Evolutionary conservation across 169 alveolate genomes (phyloP).

Genomic region (Condylostoma magnum): DNA sequence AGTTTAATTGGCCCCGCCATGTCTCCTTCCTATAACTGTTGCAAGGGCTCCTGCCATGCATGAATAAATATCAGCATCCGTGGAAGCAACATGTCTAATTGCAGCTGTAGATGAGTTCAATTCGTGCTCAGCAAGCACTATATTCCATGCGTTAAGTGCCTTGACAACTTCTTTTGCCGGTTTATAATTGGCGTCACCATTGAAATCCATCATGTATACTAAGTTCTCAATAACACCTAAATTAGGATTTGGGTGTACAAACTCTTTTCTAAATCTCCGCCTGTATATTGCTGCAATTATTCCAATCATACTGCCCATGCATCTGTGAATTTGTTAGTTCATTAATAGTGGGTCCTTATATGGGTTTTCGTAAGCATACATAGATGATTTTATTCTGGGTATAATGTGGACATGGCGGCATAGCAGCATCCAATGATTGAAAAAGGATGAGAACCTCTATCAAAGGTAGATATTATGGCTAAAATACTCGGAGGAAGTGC

Average conservation of each 20-base stretch:
- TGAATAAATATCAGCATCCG: constrained; percentile 67
- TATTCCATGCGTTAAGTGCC: constrained; percentile 78
- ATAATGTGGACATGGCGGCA: constrained; percentile 78
- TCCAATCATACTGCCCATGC: constrained; percentile 62
- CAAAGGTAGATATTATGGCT: constrained; percentile 51
- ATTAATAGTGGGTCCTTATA: constrained; percentile 58
- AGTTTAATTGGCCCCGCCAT: constrained; percentile 82
- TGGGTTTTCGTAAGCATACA: constrained; percentile 52
- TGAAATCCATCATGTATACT: constrained; percentile 70
- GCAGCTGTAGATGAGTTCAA: constrained; percentile 85
- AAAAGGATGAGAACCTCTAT: constrained; percentile 88
- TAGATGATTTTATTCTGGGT: constrained; percentile 82
- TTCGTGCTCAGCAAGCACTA: constrained; percentile 89
- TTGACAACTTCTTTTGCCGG: constrained; percentile 75
- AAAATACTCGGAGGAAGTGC: neutral
- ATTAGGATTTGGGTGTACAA: constrained; percentile 47
- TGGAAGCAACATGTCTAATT: constrained; percentile 80
- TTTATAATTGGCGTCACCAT: constrained; percentile 57
- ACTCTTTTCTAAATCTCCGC: constrained; percentile 65
- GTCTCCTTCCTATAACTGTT: constrained; percentile 64
- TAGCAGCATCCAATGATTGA: constrained; percentile 79
- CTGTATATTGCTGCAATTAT: constrained; percentile 75
- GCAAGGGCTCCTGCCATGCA: constrained; percentile 73
- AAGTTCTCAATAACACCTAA: constrained; percentile 74
- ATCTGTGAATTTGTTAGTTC: constrained; percentile 76